phyloP scores from a whole-genome alignment of 192 early-diverging fungal genomes.

The Coemansia sp. region DNA sequence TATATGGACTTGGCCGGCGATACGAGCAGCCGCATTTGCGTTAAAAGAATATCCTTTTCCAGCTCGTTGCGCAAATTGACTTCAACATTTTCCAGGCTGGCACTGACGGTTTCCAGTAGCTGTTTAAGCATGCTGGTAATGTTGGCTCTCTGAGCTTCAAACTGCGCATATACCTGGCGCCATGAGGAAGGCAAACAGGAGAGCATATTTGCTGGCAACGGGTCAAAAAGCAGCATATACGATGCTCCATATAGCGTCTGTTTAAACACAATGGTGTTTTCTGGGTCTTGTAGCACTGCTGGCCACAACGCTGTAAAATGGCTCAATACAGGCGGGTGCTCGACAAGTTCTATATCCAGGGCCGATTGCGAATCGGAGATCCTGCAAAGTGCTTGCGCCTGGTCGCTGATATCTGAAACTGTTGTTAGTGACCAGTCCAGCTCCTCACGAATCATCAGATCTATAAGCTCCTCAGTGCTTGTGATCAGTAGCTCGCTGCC shows the following conservation, averaged over 20 bases:
- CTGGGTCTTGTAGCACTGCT: slow-evolving; percentile 25
- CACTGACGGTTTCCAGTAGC: slow-evolving; percentile 18
- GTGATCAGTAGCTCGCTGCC: slow-evolving; percentile 31
- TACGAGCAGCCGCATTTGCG: slow-evolving; percentile 25
- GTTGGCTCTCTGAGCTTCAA: slow-evolving; percentile 15
- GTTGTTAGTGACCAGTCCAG: slow-evolving; percentile 18
- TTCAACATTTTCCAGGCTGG: slow-evolving; percentile 21
- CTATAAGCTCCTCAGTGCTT: slow-evolving; percentile 34
- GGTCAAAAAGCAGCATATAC: slow-evolving; percentile 41
- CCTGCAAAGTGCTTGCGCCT: slow-evolving; percentile 17
- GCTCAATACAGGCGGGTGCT: slow-evolving; percentile 17
- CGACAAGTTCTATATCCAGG: not conserved
- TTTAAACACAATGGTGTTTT: slow-evolving; percentile 35
- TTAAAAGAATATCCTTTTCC: slow-evolving; percentile 19
- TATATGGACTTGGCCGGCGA: slow-evolving; percentile 27
- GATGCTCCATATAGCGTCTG: slow-evolving; percentile 31
- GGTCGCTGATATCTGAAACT: slow-evolving; percentile 18
- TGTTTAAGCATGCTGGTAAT: slow-evolving; percentile 17
- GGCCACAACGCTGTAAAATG: slow-evolving; percentile 29
- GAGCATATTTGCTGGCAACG: slow-evolving; percentile 16
- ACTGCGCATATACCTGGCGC: slow-evolving; percentile 13
- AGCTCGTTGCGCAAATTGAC: slow-evolving; percentile 19
- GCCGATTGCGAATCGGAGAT: slow-evolving; percentile 3
- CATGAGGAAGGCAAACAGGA: slow-evolving; percentile 16
- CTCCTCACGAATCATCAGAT: slow-evolving; percentile 36